A percentile compares a stretch with the other conserved stretches of the same genome.
These are phyloP conservation scores for Lachnellula subtilissima DNA, from an alignment of 2,329 filamentous ascomycete species.

Conservation along the genomic window DNA sequence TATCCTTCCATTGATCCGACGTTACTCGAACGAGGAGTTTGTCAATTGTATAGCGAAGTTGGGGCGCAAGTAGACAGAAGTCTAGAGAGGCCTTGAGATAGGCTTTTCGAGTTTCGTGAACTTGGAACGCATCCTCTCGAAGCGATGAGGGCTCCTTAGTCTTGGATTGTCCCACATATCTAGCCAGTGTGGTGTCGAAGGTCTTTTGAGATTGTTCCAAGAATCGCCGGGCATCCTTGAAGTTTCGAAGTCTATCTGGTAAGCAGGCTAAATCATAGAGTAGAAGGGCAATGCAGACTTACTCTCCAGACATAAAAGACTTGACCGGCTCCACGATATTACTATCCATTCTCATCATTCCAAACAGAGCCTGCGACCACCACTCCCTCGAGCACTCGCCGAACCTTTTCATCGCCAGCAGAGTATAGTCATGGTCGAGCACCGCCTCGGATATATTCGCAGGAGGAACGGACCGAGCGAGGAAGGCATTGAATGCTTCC, in stretches of 20 bases:
- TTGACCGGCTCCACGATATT: slow-evolving; percentile 78
- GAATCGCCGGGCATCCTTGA: slow-evolving; percentile 75
- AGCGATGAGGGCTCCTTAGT: slow-evolving; percentile 88
- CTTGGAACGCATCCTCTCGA: slow-evolving; percentile 90
- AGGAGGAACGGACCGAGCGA: slow-evolving; percentile 71
- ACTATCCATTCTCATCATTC: slow-evolving; percentile 72
- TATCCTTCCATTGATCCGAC: slow-evolving; percentile 82
- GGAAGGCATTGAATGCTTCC: slow-evolving; percentile 69
- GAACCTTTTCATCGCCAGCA: slow-evolving; percentile 78
- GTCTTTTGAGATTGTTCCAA: slow-evolving; percentile 78
- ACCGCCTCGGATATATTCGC: slow-evolving; percentile 72
- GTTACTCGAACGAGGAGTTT: slow-evolving; percentile 81
- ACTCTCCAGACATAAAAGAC: slow-evolving; percentile 69
- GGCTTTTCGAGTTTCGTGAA: slow-evolving; percentile 85
- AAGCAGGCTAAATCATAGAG: slow-evolving; percentile 1
- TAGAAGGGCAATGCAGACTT: slow-evolving; percentile 4
- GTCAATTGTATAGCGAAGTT: slow-evolving; percentile 78
- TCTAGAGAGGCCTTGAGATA: slow-evolving; percentile 93
- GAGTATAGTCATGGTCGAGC: slow-evolving; percentile 91
- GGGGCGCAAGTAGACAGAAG: slow-evolving; percentile 82
- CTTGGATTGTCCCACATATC: slow-evolving; percentile 82
- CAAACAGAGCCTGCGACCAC: slow-evolving; percentile 71
- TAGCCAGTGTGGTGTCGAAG: slow-evolving; percentile 75
- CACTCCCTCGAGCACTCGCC: slow-evolving; percentile 83
- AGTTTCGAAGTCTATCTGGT: slow-evolving; percentile 55